Evolutionary conservation across 257 asterid genomes (phyloP).

Genomic region (Nicotiana attenuata): DNA sequence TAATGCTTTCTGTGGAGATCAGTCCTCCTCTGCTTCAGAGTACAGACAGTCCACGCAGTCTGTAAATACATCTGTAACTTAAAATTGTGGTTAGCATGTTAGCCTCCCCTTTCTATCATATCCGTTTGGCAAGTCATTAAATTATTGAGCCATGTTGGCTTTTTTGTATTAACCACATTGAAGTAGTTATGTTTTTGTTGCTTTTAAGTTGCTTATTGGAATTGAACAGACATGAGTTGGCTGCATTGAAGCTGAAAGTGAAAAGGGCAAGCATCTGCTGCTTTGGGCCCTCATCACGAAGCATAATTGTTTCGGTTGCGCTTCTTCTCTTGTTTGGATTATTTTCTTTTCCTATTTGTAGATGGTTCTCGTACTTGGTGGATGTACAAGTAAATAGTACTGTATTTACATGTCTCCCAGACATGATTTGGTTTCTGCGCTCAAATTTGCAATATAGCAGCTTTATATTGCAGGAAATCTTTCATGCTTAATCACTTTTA

Average conservation of each 20-base stretch:
- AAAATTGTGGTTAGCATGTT: background rate
- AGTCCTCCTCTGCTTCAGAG: background rate
- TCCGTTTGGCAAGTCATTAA: background rate
- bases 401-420: background rate
- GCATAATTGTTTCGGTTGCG: background rate
- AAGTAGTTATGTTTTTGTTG: background rate
- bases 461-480: background rate
- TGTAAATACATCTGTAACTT: constrained; percentile 4
- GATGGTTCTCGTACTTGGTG: background rate
- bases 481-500: background rate
- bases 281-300: background rate
- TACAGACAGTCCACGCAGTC: background rate
- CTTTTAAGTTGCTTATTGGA: background rate
- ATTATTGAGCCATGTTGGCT: background rate
- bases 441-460: background rate
- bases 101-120: background rate
- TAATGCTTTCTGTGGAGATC: background rate
- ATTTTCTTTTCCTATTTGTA: background rate
- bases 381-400: background rate
- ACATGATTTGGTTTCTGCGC: background rate
- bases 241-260: constrained; percentile 4
- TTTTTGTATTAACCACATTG: background rate
- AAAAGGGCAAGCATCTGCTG: background rate
- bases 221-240: background rate
- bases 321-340: background rate